phyloP scores from a whole-genome alignment of 2,329 filamentous ascomycete species.

The Cordyceps farinosa region DNA sequence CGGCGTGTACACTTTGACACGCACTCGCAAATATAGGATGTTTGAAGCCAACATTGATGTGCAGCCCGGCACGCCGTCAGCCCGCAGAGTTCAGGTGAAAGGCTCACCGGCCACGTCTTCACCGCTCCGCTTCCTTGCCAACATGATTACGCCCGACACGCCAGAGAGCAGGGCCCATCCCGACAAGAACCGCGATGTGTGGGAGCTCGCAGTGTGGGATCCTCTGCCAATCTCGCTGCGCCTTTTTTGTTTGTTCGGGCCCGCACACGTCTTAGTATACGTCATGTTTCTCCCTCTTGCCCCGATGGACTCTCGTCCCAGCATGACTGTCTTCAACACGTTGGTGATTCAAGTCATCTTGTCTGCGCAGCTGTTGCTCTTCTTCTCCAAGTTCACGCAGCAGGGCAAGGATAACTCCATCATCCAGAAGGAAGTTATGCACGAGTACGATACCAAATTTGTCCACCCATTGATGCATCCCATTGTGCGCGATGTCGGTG shows the following conservation, averaged over 20 bases:
- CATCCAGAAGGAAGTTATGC: constrained; percentile 86
- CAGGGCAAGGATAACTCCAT: constrained; percentile 81
- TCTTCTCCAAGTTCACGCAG: constrained; percentile 73
- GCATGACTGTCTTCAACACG: constrained; percentile 79
- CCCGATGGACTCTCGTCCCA: constrained; percentile 73
- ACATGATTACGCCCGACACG: constrained; percentile 62
- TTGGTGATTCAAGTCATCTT: constrained; percentile 72
- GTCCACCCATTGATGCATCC: constrained; percentile 88
- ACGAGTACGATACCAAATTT: constrained; percentile 94
- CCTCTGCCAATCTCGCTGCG: constrained; percentile 78
- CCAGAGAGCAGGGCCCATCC: constrained; percentile 84
- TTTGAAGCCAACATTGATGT: constrained; percentile 84
- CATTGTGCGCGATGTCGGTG: constrained; percentile 71
- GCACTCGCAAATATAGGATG: constrained; percentile 81
- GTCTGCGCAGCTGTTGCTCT: constrained; percentile 69
- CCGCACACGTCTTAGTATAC: constrained; percentile 88
- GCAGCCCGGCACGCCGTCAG: constrained; percentile 75
- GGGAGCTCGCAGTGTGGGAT: constrained; percentile 93
- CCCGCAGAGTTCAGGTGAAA: constrained; percentile 81
- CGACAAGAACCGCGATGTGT: constrained; percentile 79
- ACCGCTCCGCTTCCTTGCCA: constrained; percentile 70
- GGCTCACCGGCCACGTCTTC: constrained; percentile 75
- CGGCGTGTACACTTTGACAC: constrained; percentile 74
- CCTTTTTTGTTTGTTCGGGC: constrained; percentile 87
- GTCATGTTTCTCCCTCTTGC: constrained; percentile 79